phyloP scores from a whole-genome alignment of 2,329 filamentous ascomycete species.

The Fusarium veterinarium region DNA sequence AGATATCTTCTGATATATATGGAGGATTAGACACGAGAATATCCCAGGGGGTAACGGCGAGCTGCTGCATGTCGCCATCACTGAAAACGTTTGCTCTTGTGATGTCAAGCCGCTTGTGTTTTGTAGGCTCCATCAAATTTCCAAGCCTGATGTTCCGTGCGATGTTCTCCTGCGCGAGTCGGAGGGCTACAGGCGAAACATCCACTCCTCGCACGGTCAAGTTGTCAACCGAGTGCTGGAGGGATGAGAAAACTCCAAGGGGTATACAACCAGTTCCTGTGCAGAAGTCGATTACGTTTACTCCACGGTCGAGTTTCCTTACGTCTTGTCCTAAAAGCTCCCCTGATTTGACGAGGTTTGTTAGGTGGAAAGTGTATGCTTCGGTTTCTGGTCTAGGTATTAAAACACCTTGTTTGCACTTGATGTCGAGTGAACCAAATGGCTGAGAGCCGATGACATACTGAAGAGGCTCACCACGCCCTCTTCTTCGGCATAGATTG shows the following conservation, averaged over 20 bases:
- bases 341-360: constrained; percentile 54
- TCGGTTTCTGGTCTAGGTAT: constrained; percentile 87
- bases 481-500: constrained; percentile 61
- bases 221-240: constrained; percentile 55
- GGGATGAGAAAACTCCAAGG: constrained; percentile 75
- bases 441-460: constrained; percentile 90
- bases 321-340: constrained; percentile 12
- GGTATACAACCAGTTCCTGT: constrained; percentile 93
- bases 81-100: constrained; percentile 62
- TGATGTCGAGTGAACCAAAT: constrained; percentile 85
- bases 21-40: constrained; percentile 90
- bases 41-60: constrained; percentile 58
- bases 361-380: constrained; percentile 70
- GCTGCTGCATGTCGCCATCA: constrained; percentile 50
- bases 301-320: constrained; percentile 27
- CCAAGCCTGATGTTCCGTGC: constrained; percentile 56
- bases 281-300: constrained; percentile 85
- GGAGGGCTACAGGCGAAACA: constrained; percentile 73
- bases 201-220: constrained; percentile 77
- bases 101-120: constrained; percentile 56
- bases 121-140: constrained; percentile 29
- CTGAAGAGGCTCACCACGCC: constrained; percentile 80
- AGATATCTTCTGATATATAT: constrained; percentile 76
- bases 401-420: constrained; percentile 80
- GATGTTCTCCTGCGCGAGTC: constrained; percentile 74